These are phyloP conservation scores for Zygnema cylindricum DNA, from an alignment of 139 green algal species.

Conservation along the genomic window DNA sequence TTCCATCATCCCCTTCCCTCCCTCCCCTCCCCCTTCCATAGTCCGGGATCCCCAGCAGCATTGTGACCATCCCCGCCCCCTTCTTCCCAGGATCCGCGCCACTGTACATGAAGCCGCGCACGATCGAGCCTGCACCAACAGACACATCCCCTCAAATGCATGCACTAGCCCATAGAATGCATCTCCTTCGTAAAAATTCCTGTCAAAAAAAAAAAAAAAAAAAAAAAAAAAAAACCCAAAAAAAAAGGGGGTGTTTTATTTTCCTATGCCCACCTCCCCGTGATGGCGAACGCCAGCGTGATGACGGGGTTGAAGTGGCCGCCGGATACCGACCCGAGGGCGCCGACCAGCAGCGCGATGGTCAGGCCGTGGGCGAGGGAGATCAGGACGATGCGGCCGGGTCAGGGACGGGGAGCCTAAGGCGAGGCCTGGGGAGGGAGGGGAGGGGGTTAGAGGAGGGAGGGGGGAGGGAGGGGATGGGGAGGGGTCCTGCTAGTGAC, in stretches of 20 bases:
- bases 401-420: not conserved
- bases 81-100: not conserved
- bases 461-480: not conserved
- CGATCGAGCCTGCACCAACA: too few species aligned
- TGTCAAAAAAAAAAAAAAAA: not conserved
- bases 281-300: conserved; percentile 31
- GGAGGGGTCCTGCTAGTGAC: conserved; percentile 27
- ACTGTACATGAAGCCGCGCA: conserved; percentile 41
- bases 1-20: not conserved
- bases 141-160: too few species aligned
- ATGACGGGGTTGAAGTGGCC: conserved; percentile 60
- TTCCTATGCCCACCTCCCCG: conserved; percentile 23
- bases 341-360: conserved; percentile 26
- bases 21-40: not conserved
- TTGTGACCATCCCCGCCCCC: not conserved
- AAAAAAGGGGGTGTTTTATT: not conserved
- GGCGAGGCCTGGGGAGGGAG: not conserved
- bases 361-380: conserved; percentile 44
- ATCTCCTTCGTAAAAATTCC: not conserved
- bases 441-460: not conserved
- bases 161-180: too few species aligned
- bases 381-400: conserved; percentile 39
- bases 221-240: not conserved
- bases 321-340: conserved; percentile 21
- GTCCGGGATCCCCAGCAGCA: not conserved